Evolutionary conservation across 495 filamentous ascomycete genomes (phyloP).

Genomic region (Podospora tetraspora): DNA sequence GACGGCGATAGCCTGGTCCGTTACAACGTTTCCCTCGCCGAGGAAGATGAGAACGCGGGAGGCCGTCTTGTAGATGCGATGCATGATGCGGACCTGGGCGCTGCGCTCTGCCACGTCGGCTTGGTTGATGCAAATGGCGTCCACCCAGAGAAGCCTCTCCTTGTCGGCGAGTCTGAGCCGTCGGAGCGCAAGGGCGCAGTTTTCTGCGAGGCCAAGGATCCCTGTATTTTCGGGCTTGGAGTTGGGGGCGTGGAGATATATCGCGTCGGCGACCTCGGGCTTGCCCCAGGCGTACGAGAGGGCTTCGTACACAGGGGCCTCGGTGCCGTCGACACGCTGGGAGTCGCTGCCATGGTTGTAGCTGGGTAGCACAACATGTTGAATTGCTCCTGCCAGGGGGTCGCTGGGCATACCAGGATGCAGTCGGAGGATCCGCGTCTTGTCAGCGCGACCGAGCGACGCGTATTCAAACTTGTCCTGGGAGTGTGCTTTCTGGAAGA

Average conservation of each 20-base stretch:
- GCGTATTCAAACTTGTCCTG: too few relatives aligned
- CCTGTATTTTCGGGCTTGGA: neutral
- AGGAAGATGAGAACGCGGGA: neutral
- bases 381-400: neutral
- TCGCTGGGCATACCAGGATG: neutral
- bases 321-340: neutral
- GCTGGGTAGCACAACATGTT: neutral
- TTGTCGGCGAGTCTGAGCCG: neutral
- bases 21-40: neutral
- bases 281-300: neutral
- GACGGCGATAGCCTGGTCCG: neutral
- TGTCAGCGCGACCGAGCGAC: neutral
- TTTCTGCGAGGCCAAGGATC: neutral
- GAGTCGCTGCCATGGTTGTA: neutral
- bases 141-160: neutral
- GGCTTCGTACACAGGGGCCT: neutral
- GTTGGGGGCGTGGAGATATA: neutral
- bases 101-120: neutral
- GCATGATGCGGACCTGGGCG: neutral
- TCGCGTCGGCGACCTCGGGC: neutral
- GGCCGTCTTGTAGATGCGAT: neutral
- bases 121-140: neutral
- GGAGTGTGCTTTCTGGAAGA: too few relatives aligned
- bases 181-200: neutral
- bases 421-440: neutral